These are phyloP conservation scores for Brettanomyces anomalus DNA, from an alignment of 805 yeast species.

Conservation along the genomic window DNA sequence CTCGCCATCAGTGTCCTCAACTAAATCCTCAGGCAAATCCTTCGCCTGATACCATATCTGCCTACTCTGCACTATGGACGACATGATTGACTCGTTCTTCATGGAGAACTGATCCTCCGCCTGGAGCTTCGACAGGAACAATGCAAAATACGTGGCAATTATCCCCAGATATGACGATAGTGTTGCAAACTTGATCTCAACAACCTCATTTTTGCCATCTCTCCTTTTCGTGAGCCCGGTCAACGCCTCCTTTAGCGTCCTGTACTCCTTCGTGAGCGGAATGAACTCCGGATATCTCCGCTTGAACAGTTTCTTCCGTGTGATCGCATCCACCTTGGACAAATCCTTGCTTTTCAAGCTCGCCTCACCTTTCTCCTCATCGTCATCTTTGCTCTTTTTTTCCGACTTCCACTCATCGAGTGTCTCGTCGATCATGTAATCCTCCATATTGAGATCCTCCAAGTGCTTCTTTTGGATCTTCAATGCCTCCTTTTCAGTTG, in stretches of 20 bases:
- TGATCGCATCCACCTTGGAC: conserved; percentile 40
- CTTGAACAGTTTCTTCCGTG: conserved; percentile 44
- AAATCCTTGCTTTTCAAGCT: conserved; percentile 34
- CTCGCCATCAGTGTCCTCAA: conserved; percentile 14
- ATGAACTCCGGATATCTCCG: conserved; percentile 75
- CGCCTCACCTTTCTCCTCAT: conserved; percentile 21
- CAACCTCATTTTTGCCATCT: conserved; percentile 24
- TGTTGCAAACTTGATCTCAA: conserved; percentile 53
- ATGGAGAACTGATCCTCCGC: conserved; percentile 45
- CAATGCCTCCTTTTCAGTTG: conserved; percentile 80
- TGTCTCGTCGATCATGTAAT: conserved; percentile 68
- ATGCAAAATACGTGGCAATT: conserved; percentile 67
- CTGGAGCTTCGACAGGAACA: conserved; percentile 50
- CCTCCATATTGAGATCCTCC: conserved; percentile 66
- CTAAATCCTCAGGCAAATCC: conserved; percentile 29
- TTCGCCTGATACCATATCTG: conserved; percentile 87
- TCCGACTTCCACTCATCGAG: conserved; percentile 65
- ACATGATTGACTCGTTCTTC: conserved; percentile 90
- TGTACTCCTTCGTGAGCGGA: conserved; percentile 62
- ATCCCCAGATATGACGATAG: conserved; percentile 73
- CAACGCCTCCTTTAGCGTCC: conserved; percentile 33
- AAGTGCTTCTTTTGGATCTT: conserved; percentile 77
- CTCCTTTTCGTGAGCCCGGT: conserved; percentile 25
- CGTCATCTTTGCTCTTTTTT: conserved; percentile 38
- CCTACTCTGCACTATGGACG: conserved; percentile 66